Evolutionary conservation across 495 filamentous ascomycete species (phyloP), one percentile per base, ranked within the genome.

Genomic region (Daldinia loculata): DNA sequence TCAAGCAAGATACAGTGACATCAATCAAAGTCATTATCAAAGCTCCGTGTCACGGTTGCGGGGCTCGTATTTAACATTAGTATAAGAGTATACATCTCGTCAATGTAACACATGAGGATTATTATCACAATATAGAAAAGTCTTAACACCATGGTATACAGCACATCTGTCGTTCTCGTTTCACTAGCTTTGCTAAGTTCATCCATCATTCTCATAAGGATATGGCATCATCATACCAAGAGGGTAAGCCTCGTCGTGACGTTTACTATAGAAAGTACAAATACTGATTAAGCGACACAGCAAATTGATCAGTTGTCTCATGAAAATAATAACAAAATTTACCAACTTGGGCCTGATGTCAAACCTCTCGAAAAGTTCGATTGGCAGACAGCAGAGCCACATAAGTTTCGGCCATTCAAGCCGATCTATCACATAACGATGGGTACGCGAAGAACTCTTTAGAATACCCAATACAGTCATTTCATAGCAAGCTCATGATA

Each of bases 391-490:
- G 87, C 84, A n/a, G 80, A 86, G 39, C 91, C 91, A 0, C 61
- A 85, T 3, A 83, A 89, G 56, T 81, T 91, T 11, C 83, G 90
- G 8, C 89, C 89, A 1, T 93, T 92, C 77, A 91, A 89, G 71
- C 85, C 89, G 12, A 91, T 84, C 45, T 93, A 91, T 72, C 84
- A 92, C 68, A 81, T 93, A 61, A 91, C 90, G 1, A 92, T 94
- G 90, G 89, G 91, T 90, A 78, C 39, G 78, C 70, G 12, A 48
- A 24, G 12, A 36, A 14, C 11, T 36, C 34, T 14, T 36, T 2
- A 36, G 22, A 17, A 1, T 0, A 45, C 6, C 41, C 3, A 45
- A 45, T 45, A 43, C 2, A 19, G n/a, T 56, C 17, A 8, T 30
- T 32, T 61, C 9, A 17, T 56, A 41, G 29, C 11, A 26, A 38